These are phyloP conservation scores for Piper longum DNA, from an alignment of 164 flowering plant species.

Conservation along the genomic window DNA sequence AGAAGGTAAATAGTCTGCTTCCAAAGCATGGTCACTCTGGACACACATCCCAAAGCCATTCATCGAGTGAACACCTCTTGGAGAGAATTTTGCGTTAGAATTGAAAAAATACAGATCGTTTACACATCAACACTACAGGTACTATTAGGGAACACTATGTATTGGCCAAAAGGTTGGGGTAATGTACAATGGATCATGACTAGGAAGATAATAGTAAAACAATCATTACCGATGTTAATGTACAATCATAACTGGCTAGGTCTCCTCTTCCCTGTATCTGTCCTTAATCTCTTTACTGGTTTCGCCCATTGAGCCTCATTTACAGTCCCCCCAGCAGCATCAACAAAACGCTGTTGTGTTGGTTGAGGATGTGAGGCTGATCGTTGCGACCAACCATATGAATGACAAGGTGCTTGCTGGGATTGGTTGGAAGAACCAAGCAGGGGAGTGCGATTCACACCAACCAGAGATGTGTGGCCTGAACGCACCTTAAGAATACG, in stretches of 20 bases:
- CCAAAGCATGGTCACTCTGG: no score
- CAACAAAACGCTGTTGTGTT: constrained; percentile 26
- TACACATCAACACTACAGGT: not conserved
- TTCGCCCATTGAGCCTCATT: constrained; percentile 56
- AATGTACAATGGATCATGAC: constrained; percentile 12
- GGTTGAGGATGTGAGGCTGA: constrained; percentile 35
- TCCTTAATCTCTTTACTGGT: constrained; percentile 86
- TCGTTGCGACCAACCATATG: constrained; percentile 33
- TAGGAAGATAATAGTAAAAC: not conserved
- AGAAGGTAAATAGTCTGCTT: no score
- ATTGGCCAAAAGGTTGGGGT: constrained; percentile 8
- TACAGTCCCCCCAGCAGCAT: constrained; percentile 23
- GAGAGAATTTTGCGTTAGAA: no score
- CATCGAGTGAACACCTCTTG: no score
- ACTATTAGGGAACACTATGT: not conserved
- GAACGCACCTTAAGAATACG: constrained; percentile 30
- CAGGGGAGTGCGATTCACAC: constrained; percentile 27
- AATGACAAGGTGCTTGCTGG: constrained; percentile 25
- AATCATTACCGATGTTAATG: constrained; percentile 4
- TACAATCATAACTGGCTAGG: constrained; percentile 65
- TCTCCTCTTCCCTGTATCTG: constrained; percentile 83
- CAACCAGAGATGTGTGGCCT: constrained; percentile 55
- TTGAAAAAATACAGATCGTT: no score
- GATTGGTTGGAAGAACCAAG: constrained; percentile 14
- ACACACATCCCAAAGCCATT: no score